phyloP scores from a whole-genome alignment of 257 asterid genomes.

The Asclepias syriaca region DNA sequence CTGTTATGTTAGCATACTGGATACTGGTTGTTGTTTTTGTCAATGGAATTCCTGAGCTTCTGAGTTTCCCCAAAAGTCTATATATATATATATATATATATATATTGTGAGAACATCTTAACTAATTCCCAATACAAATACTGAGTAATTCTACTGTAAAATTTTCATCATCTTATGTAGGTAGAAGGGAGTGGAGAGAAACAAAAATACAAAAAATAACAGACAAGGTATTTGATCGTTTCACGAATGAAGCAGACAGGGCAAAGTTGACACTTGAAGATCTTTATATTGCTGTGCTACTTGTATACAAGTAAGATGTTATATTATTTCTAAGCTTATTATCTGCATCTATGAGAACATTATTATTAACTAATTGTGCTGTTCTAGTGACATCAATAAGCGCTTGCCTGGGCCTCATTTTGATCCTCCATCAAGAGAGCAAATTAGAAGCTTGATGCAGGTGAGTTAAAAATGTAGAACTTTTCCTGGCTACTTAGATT shows the following conservation, averaged over 20 bases:
- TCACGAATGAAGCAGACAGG: conserved; percentile 50
- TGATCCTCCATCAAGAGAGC: conserved; percentile 82
- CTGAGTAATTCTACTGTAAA: neutral
- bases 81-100: too few species aligned
- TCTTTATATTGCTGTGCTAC: conserved; percentile 81
- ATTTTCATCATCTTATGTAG: conserved; percentile 29
- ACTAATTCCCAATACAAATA: neutral
- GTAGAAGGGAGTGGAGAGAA: conserved; percentile 71
- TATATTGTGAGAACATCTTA: too few species aligned
- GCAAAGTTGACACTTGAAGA: conserved; percentile 67
- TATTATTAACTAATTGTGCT: neutral
- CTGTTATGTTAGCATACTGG: too few species aligned
- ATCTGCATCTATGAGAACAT: neutral
- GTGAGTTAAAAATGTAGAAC: conserved; percentile 25
- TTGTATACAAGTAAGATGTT: conserved; percentile 66
- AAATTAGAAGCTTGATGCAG: conserved; percentile 51
- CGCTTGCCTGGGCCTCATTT: conserved; percentile 92
- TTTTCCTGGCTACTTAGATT: too few species aligned
- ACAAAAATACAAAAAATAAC: conserved; percentile 51
- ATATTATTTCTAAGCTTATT: neutral
- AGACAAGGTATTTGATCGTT: conserved; percentile 58
- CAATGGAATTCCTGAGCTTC: neutral
- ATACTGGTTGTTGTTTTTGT: neutral
- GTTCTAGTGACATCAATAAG: conserved; percentile 72
- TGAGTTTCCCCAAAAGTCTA: too few species aligned